A percentile compares a stretch with the other conserved stretches of the same genome.
These are phyloP conservation scores for Boletus sp. DNA, from an alignment of 1,284 basidiomycete genomes.

Conservation along the genomic window DNA sequence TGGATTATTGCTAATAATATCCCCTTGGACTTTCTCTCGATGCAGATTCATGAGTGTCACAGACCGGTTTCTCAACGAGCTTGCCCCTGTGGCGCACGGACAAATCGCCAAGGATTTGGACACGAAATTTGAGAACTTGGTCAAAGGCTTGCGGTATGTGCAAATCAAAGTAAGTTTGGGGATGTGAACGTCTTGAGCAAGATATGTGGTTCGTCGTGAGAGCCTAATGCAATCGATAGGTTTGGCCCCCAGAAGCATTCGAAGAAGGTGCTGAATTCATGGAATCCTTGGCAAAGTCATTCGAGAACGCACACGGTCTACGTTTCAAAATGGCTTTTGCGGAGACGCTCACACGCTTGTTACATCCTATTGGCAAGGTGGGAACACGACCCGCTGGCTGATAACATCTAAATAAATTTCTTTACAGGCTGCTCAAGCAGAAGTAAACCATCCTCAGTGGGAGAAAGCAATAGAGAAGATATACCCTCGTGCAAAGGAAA, in stretches of 20 bases:
- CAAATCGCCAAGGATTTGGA: slow-evolving; percentile 78
- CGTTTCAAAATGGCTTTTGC: slow-evolving; percentile 85
- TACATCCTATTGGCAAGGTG: slow-evolving; percentile 90
- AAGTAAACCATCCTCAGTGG: slow-evolving; percentile 95
- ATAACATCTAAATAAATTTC: slow-evolving; percentile 3
- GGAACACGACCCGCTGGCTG: slow-evolving; percentile 7
- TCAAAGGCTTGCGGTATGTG: slow-evolving; percentile 75
- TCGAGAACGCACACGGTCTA: slow-evolving; percentile 81
- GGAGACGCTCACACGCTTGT: slow-evolving; percentile 72
- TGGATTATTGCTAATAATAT: not conserved
- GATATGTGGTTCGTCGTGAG: not conserved
- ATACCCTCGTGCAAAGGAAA: slow-evolving; percentile 79
- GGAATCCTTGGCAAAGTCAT: slow-evolving; percentile 77
- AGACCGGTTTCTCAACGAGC: slow-evolving; percentile 78
- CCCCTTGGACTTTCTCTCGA: not conserved
- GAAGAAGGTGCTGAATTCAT: slow-evolving; percentile 94
- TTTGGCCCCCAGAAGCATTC: slow-evolving; percentile 91
- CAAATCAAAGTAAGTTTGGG: slow-evolving; percentile 65
- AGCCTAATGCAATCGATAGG: slow-evolving; percentile 41
- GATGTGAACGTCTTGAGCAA: slow-evolving; percentile 1
- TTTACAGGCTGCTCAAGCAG: slow-evolving; percentile 83
- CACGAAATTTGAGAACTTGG: slow-evolving; percentile 75
- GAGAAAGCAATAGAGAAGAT: slow-evolving; percentile 86
- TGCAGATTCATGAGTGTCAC: slow-evolving; percentile 81
- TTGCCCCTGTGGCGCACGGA: slow-evolving; percentile 67